These are phyloP conservation scores for Calonectria pteridis DNA, from an alignment of 2,329 filamentous ascomycete species.

Conservation along the genomic window DNA sequence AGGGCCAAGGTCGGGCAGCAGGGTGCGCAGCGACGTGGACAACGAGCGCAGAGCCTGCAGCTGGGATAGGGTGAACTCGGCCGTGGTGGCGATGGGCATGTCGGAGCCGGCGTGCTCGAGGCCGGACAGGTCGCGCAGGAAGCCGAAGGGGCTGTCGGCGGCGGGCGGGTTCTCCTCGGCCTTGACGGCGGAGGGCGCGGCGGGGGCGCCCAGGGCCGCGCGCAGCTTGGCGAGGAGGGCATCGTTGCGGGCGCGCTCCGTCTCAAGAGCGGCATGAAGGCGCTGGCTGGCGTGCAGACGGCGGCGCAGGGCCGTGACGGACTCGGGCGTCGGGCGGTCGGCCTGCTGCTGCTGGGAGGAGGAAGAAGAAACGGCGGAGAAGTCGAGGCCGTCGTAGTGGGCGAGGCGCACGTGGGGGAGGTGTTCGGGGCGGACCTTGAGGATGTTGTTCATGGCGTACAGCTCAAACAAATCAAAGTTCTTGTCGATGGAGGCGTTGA, in stretches of 20 bases:
- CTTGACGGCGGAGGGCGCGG: constrained; percentile 38
- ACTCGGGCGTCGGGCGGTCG: constrained; percentile 70
- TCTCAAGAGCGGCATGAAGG: constrained; percentile 76
- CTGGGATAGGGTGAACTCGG: constrained; percentile 85
- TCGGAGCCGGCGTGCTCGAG: constrained; percentile 64
- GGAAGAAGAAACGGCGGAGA: constrained; percentile 42
- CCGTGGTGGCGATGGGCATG: constrained; percentile 75
- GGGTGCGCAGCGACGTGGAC: constrained; percentile 68
- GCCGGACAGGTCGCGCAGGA: constrained; percentile 66
- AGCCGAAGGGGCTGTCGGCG: constrained; percentile 59
- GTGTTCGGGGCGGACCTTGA: constrained; percentile 77
- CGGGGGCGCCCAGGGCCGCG: constrained; percentile 52
- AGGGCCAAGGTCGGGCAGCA: constrained; percentile 72
- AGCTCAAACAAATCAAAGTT: constrained; percentile 91
- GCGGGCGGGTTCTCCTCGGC: constrained; percentile 41
- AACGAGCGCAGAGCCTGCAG: constrained; percentile 82
- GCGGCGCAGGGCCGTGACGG: constrained; percentile 77
- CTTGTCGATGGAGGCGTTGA: constrained; percentile 85
- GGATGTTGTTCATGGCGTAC: constrained; percentile 88
- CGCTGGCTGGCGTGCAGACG: constrained; percentile 84
- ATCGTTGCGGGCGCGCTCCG: constrained; percentile 80
- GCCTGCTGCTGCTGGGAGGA: background rate
- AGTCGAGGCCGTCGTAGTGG: constrained; percentile 82
- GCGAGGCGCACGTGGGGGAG: constrained; percentile 83
- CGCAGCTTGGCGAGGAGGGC: constrained; percentile 75